Conservation (phyloP, 2,329 filamentous ascomycete genomes). For the Nemania sp. region DNA sequence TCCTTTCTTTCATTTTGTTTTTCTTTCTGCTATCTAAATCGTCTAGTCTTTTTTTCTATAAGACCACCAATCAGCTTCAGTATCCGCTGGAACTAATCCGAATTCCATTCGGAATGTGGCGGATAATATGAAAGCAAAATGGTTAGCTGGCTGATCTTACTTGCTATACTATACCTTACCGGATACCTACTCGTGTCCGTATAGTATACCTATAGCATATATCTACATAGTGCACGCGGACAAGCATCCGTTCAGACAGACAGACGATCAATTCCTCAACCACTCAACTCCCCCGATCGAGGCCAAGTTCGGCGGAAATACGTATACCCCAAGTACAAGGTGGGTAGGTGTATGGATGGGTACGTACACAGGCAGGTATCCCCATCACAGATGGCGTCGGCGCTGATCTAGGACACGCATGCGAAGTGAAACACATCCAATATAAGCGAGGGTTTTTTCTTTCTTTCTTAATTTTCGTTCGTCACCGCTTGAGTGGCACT, state of each 20-base stretch:
- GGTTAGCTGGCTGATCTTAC: slow-evolving; percentile 1
- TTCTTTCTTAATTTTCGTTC: neutral
- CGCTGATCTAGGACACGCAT: neutral
- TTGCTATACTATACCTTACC: neutral
- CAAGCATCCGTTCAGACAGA: neutral
- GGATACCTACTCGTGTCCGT: neutral
- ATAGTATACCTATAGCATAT: neutral
- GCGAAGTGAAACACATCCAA: slow-evolving; percentile 4
- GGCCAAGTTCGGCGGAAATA: neutral
- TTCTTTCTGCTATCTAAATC: neutral
- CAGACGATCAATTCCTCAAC: neutral
- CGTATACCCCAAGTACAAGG: slow-evolving; percentile 2
- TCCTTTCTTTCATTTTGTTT: neutral
- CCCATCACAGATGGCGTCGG: neutral
- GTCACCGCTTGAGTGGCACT: neutral
- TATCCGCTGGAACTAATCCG: neutral
- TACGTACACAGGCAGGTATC: neutral
- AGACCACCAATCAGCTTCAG: neutral
- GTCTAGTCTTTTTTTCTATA: neutral
- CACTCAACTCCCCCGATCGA: neutral
- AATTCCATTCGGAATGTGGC: slow-evolving; percentile 9
- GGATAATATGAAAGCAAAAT: neutral
- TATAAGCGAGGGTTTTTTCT: neutral
- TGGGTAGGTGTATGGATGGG: neutral
- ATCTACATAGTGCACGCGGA: neutral